Base-by-base conservation (phyloP, 1,139 yeast species). In the Blastobotrys ciferrii region DNA sequence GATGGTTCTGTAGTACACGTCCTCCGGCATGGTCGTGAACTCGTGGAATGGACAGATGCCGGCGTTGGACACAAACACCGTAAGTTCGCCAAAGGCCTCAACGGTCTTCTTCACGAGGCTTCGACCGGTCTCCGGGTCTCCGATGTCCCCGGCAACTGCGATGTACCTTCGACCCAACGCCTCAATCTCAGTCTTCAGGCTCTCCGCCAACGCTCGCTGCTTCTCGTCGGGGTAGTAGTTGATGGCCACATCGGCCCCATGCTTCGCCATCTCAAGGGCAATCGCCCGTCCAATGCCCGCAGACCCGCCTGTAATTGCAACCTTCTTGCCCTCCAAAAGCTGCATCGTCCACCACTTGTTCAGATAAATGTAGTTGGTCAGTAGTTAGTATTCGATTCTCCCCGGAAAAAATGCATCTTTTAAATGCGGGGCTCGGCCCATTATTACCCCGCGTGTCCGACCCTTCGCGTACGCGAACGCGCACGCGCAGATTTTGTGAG, bases 51-150 rank as follows among this genome's bases (percentile, higher is more conserved):
- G 65, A 52, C 74, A 70, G 40, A 72, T 65, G 14, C 79, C 79
- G 13, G 79, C 79, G 56, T 75, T 75, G 9, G 77, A 71, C 12
- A 75, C 75, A 42, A 73, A 67, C 4, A 73, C 65, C 53, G 74
- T 68, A 37, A 75, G 53, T 45, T 70, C 68, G 6, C 76, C 76
- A 53, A 74, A 72, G 33, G 53, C 49, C 14, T 60, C 62, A 9
- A 73, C 74, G 0, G 75, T 61, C 40, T 60, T 55, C 7, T 57
- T 58, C 9, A 74, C 70, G 9, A 74, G 58, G 3, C 56, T 54
- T 9, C 52, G 51, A n/a, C 73, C 63, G 3, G 76, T 70, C 38
- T 61, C 63, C 1, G 73, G 73, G 25, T 64, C 62, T 3, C 73
- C 66, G 35, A 74, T 68, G 53, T 74, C 78, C 9, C 76, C 78